Percentiles rank a stretch among this genome's conserved stretches.
These are phyloP conservation scores for Leccinum broughii DNA, from an alignment of 768 basidiomycete genomes.

Conservation along the genomic window DNA sequence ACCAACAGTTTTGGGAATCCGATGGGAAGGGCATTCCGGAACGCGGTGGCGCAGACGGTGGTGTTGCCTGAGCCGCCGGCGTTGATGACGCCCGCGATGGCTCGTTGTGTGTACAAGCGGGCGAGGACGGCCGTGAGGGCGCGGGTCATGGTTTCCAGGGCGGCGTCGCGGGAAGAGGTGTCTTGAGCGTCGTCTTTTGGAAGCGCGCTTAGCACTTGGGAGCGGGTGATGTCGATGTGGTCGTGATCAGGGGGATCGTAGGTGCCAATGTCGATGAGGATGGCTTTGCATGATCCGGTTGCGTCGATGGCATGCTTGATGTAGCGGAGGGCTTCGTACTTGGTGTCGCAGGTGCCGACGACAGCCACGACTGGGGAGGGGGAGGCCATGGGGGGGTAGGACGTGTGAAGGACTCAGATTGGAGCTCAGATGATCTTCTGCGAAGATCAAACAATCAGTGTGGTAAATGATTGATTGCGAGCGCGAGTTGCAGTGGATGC, in stretches of 20 bases:
- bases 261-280: conserved; percentile 28
- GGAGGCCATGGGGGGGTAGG: not conserved
- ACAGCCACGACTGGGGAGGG: conserved; percentile 23
- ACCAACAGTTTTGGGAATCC: conserved; percentile 33
- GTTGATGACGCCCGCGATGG: conserved; percentile 23
- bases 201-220: conserved; percentile 18
- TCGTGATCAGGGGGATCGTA: conserved; percentile 15
- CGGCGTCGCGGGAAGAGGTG: conserved; percentile 9
- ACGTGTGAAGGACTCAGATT: too few relatives aligned
- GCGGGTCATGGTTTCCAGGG: conserved; percentile 20
- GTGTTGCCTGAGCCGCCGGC: conserved; percentile 31
- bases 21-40: conserved; percentile 24
- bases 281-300: conserved; percentile 22
- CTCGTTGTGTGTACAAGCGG: conserved; percentile 9
- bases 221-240: conserved; percentile 25
- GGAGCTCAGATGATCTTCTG: too few relatives aligned
- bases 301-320: conserved; percentile 20
- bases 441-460: too few relatives aligned
- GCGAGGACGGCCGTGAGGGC: conserved; percentile 21
- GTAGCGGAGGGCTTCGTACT: conserved; percentile 25
- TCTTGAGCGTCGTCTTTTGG: not conserved
- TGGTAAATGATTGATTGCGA: not conserved
- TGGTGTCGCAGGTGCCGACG: conserved; percentile 32
- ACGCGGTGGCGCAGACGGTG: conserved; percentile 24
- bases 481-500: not conserved